Conservation (phyloP, 495 filamentous ascomycete genomes). For the Aspergillus taichungensis region DNA sequence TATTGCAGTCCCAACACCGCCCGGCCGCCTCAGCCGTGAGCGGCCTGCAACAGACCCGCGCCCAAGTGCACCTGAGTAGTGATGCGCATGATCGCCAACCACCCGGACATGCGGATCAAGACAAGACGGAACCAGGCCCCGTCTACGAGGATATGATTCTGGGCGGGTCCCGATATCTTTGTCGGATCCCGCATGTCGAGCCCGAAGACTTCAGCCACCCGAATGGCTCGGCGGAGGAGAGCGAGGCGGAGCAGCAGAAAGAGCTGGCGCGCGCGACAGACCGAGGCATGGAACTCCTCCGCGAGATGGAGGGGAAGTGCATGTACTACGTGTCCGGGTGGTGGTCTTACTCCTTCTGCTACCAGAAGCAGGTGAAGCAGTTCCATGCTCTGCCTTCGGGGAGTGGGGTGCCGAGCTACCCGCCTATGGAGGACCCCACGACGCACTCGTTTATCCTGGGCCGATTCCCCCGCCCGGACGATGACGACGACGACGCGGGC, state of each 20-base stretch:
- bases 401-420: conserved; percentile 56
- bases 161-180: conserved; percentile 65
- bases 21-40: conserved; percentile 6
- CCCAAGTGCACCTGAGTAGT: conserved; percentile 21
- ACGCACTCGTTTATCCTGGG: conserved; percentile 79
- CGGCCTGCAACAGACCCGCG: conserved; percentile 10
- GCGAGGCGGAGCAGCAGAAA: conserved; percentile 64
- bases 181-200: conserved; percentile 68
- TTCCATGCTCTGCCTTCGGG: conserved; percentile 75
- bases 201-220: conserved; percentile 29
- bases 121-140: conserved; percentile 2
- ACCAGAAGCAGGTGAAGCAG: conserved; percentile 77
- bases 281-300: conserved; percentile 81
- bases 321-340: conserved; percentile 87
- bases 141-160: conserved; percentile 53
- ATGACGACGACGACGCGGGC: conserved; percentile 16
- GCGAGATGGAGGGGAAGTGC: conserved; percentile 77
- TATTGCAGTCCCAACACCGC: conserved; percentile 36
- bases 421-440: conserved; percentile 62
- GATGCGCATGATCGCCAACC: conserved; percentile 5
- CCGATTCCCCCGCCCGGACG: conserved; percentile 32
- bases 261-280: conserved; percentile 78
- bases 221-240: conserved; percentile 49
- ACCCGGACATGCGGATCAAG: not conserved
- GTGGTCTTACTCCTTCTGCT: conserved; percentile 98